Percentiles rank a stretch among this genome's conserved stretches.
These are phyloP conservation scores for Hypoxylon sp. DNA, from an alignment of 2,329 filamentous ascomycete species.

Conservation along the genomic window DNA sequence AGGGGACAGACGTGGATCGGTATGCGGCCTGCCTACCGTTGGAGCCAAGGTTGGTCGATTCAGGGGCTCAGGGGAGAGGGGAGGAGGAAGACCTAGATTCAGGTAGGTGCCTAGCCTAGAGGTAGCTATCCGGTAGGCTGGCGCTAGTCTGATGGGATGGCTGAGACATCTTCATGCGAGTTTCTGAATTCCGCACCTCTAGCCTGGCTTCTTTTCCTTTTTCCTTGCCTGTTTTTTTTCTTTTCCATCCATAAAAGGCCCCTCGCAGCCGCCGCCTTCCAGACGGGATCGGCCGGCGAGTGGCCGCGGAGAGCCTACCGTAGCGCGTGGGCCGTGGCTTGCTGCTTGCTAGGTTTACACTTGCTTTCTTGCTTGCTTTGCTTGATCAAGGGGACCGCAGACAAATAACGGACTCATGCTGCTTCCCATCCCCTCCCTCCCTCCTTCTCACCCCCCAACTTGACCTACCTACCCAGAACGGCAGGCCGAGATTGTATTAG, in stretches of 20 bases:
- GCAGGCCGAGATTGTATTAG: slow-evolving; percentile 17
- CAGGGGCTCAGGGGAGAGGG: not conserved
- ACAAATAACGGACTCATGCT: slow-evolving; percentile 23
- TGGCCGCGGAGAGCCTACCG: slow-evolving; percentile 7
- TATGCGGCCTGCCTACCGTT: not conserved
- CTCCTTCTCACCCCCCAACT: no score
- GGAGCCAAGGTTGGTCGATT: not conserved
- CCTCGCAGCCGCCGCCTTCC: not conserved
- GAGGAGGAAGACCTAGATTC: not conserved
- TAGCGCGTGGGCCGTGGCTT: not conserved
- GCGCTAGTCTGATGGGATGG: not conserved
- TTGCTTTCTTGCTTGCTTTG: no score
- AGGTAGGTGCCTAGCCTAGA: no score
- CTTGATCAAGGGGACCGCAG: no score
- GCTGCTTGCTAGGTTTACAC: no score
- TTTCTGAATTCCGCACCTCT: not conserved
- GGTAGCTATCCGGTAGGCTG: not conserved
- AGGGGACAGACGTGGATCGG: not conserved
- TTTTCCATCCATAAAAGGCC: no score
- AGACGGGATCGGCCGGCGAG: slow-evolving; percentile 5
- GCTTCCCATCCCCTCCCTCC: not conserved
- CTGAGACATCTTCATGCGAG: slow-evolving; percentile 4
- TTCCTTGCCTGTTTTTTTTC: not conserved
- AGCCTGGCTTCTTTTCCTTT: not conserved
- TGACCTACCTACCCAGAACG: slow-evolving; percentile 17